Evolutionary conservation across 371 early-diverging fungal species (phyloP), one percentile per base, ranked within the genome.

Genomic region (Mucor plumbeus): DNA sequence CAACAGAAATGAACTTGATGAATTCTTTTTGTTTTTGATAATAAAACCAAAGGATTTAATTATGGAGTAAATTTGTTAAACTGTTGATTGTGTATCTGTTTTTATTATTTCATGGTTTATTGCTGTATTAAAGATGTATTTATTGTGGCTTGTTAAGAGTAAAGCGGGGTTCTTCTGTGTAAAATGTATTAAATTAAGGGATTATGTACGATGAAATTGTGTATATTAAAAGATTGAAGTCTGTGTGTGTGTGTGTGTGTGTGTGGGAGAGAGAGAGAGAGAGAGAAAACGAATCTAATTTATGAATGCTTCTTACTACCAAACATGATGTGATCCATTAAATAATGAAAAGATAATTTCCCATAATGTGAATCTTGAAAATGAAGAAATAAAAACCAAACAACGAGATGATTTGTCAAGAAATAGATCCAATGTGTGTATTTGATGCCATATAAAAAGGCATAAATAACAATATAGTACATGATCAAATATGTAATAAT

Each of bases 381-480:
- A 59, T 84, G 84, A 33, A 84, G 70, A 26, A 80, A 17, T 14
- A 84, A 63, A 33, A 80, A 75, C 84, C 84, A 84, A 10, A 55
- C 66, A 4, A 84, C 69, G 26, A 84, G 59, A 44, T 72, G 47
- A 54, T 84, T 84, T 34, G 82, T 66, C 47, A 78, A 65, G 63
- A 80, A 78, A 69, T 84, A 84, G 33, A 84, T 61, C 59, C 79
- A 78, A 59, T 84, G 80, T 4, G 84, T 81, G 55, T 80, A 84
- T 61, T 81, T 81, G 55, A 84, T 80, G 44, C 84, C 82, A 47
- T 78, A 84, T 26, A 84, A 57, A 53, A 81, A 78, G 15, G 79
- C 79, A 58, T 80, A 81, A 35, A 75, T 71, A 5, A 78, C 70
- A 11, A 78, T 71, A 41, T 59, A 64, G 36, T 76, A 78, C 67